These are phyloP conservation scores for Microcyclospora pomicola DNA, from an alignment of 2,329 filamentous ascomycete genomes.

Conservation along the genomic window DNA sequence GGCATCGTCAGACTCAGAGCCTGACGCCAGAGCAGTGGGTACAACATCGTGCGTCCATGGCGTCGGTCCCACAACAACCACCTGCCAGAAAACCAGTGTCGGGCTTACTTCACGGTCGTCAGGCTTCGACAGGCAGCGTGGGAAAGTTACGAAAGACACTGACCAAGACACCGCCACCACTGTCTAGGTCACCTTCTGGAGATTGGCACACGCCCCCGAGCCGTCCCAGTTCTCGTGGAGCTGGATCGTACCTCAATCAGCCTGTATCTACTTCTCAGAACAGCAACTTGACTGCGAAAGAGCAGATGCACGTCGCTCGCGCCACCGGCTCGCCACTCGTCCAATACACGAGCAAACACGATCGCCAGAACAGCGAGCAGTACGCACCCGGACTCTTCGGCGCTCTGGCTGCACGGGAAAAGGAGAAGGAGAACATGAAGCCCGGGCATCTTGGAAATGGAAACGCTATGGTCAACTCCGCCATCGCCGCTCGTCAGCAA, in stretches of 20 bases:
- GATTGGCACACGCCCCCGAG: constrained; percentile 28
- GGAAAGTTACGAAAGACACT: constrained; percentile 13
- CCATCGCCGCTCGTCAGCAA: constrained; percentile 44
- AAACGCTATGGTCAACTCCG: constrained; percentile 53
- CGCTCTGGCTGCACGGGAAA: constrained; percentile 66
- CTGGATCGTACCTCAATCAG: constrained; percentile 12
- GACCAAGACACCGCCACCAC: constrained; percentile 28
- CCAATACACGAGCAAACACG: constrained; percentile 43
- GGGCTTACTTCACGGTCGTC: constrained; percentile 15
- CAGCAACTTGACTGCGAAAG: constrained; percentile 61
- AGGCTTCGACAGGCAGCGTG: constrained; percentile 9
- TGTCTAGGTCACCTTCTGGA: constrained; percentile 29
- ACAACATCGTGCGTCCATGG: constrained; percentile 53
- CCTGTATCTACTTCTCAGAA: constrained; percentile 33
- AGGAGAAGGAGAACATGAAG: constrained; percentile 59
- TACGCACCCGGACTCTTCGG: constrained; percentile 50
- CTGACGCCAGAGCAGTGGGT: constrained; percentile 74
- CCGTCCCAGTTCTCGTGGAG: constrained; percentile 20
- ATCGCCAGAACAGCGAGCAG: constrained; percentile 19
- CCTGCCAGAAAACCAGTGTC: constrained; percentile 17
- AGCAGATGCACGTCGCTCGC: constrained; percentile 78
- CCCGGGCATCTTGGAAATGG: too few species aligned
- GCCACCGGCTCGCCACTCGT: constrained; percentile 67
- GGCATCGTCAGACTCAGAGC: constrained; percentile 30
- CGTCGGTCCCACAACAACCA: constrained; percentile 39